Percentiles rank a stretch among this genome's conserved stretches.
phyloP scores from a whole-genome alignment of 2,329 filamentous ascomycete species.

The Epichloe uncinata region DNA sequence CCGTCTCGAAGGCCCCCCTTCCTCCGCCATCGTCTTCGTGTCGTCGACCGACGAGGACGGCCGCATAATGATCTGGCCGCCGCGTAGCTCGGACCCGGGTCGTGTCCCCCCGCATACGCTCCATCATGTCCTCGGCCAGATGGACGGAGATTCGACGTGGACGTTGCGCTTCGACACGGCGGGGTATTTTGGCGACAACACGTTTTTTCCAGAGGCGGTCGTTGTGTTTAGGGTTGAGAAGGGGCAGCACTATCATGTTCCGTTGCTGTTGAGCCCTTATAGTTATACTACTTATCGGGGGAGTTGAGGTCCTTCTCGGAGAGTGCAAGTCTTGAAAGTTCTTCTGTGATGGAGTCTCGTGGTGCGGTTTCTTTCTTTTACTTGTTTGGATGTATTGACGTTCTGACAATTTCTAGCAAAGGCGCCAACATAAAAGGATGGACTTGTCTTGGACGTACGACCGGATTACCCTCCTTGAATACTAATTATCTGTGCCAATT shows the following conservation, averaged over 20 bases:
- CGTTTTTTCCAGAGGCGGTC: slow-evolving; percentile 47
- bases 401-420: no score
- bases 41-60: slow-evolving; percentile 65
- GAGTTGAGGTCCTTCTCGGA: slow-evolving; percentile 32
- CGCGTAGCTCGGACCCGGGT: slow-evolving; percentile 38
- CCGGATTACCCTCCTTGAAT: no score
- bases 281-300: slow-evolving; percentile 71
- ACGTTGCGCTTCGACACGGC: slow-evolving; percentile 61
- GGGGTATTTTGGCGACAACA: slow-evolving; percentile 53
- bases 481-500: no score
- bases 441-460: no score
- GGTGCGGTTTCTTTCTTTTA: no score
- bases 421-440: no score
- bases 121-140: slow-evolving; percentile 37
- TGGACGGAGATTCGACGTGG: slow-evolving; percentile 40
- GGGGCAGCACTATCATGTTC: slow-evolving; percentile 66
- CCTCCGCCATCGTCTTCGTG: slow-evolving; percentile 34
- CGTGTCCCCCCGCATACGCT: slow-evolving; percentile 46
- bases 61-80: slow-evolving; percentile 56
- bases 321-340: background rate
- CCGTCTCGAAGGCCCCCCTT: slow-evolving; percentile 35
- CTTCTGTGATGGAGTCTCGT: no score
- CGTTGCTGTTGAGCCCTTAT: slow-evolving; percentile 62
- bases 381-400: no score
- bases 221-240: slow-evolving; percentile 39